Conservation (phyloP, 2,329 filamentous ascomycete species). For the Xylaria sp. region DNA sequence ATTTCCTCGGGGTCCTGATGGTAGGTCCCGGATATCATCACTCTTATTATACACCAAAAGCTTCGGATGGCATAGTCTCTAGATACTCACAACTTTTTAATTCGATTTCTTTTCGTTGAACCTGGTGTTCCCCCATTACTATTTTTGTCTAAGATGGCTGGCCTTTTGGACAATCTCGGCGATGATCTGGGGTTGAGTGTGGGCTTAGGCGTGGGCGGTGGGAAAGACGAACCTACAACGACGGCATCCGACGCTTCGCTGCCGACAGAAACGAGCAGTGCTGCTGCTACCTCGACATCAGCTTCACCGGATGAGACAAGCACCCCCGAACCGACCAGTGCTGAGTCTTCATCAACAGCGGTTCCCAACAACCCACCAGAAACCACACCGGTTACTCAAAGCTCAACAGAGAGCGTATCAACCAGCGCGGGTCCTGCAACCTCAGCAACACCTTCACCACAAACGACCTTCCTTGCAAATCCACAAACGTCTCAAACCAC, state of each 20-base stretch:
- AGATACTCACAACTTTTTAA: constrained; percentile 23
- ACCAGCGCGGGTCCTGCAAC: constrained; percentile 18
- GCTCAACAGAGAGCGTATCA: constrained; percentile 25
- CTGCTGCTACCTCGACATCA: constrained; percentile 30
- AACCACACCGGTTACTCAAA: constrained; percentile 20
- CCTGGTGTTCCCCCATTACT: constrained; percentile 46
- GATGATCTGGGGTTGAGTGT: constrained; percentile 38
- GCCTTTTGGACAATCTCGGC: constrained; percentile 44
- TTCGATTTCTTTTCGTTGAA: constrained; percentile 44
- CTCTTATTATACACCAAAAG: not conserved
- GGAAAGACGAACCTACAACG: constrained; percentile 21
- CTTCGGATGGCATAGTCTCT: constrained; percentile 35
- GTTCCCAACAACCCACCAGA: constrained; percentile 8
- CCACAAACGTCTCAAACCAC: constrained; percentile 38
- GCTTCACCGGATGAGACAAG: constrained; percentile 8
- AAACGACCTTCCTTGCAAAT: constrained; percentile 12
- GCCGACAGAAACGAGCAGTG: constrained; percentile 27
- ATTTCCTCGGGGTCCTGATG: constrained; percentile 4
- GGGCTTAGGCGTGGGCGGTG: constrained; percentile 26
- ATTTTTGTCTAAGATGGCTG: constrained; percentile 45
- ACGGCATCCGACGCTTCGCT: constrained; percentile 28
- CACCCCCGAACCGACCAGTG: constrained; percentile 18
- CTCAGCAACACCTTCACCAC: constrained; percentile 24
- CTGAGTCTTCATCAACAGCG: constrained; percentile 24
- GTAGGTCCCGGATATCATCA: not conserved